A percentile compares a stretch with the other conserved stretches of the same genome.
phyloP scores from a whole-genome alignment of 2,329 filamentous ascomycete species.

The Talaromyces islandicus region DNA sequence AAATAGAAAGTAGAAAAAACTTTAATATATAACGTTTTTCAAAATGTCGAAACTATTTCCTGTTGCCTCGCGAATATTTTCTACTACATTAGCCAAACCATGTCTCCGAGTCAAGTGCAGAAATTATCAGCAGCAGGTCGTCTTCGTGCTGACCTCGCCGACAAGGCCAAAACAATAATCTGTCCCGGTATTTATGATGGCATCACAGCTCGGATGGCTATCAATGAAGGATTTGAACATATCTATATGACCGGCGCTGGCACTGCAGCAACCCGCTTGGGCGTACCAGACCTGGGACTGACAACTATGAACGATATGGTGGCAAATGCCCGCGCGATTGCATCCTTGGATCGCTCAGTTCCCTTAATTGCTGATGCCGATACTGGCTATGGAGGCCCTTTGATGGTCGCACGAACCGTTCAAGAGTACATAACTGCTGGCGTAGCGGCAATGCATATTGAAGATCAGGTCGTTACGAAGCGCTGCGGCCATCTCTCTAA shows the following conservation, averaged over 20 bases:
- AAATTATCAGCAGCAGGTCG: background rate
- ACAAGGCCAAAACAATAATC: background rate
- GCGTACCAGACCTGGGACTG: conserved; percentile 58
- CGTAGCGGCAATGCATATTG: conserved; percentile 48
- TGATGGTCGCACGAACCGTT: conserved; percentile 2
- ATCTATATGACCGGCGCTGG: conserved; percentile 59
- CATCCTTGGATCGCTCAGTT: conserved; percentile 48
- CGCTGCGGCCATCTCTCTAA: conserved; percentile 35
- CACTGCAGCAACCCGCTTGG: conserved; percentile 55
- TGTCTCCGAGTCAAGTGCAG: background rate
- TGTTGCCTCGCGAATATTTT: background rate
- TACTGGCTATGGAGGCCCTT: conserved; percentile 41
- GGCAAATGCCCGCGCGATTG: conserved; percentile 58
- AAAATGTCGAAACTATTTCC: background rate
- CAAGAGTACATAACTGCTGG: conserved; percentile 39
- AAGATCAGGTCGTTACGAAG: conserved; percentile 43
- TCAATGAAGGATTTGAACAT: conserved; percentile 44
- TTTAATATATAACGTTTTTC: background rate
- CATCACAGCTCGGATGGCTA: conserved; percentile 43
- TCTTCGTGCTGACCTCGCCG: background rate
- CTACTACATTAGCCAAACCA: background rate
- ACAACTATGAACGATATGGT: conserved; percentile 59
- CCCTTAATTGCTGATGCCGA: conserved; percentile 57
- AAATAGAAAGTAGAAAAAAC: background rate
- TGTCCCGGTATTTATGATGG: conserved; percentile 46